Evolutionary conservation across 805 yeast species (phyloP).

Genomic region (Candida ponderosae): DNA sequence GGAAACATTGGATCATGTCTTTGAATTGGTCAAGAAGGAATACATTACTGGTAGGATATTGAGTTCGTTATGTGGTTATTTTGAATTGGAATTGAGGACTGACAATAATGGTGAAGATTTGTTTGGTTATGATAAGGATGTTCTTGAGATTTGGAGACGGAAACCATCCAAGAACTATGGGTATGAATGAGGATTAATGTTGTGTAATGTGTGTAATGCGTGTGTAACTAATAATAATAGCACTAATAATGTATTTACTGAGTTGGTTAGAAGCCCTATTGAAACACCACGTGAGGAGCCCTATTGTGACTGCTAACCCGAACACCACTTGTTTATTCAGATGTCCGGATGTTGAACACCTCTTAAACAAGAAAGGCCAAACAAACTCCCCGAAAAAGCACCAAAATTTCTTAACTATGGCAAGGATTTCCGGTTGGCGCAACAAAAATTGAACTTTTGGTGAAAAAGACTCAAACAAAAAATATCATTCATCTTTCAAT

Average conservation of each 20-base stretch:
- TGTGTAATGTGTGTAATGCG: no score
- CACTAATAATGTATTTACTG: no score
- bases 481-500: no score
- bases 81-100: slow-evolving; percentile 17
- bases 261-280: no score
- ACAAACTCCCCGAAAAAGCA: not conserved
- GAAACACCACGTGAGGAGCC: no score
- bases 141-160: not conserved
- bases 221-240: no score
- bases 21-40: slow-evolving; percentile 17
- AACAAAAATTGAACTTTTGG: not conserved
- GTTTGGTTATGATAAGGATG: slow-evolving; percentile 1
- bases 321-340: not conserved
- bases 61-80: slow-evolving; percentile 26
- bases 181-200: no score
- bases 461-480: no score
- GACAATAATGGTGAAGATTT: slow-evolving; percentile 8
- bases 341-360: not conserved
- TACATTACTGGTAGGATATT: slow-evolving; percentile 27
- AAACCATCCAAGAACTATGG: not conserved
- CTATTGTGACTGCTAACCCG: not conserved
- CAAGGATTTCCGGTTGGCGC: not conserved
- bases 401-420: not conserved
- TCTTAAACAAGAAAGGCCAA: not conserved
- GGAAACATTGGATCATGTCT: slow-evolving; percentile 14